Conservation (phyloP, 2,329 filamentous ascomycete species). For the Diaporthe nobilis region DNA sequence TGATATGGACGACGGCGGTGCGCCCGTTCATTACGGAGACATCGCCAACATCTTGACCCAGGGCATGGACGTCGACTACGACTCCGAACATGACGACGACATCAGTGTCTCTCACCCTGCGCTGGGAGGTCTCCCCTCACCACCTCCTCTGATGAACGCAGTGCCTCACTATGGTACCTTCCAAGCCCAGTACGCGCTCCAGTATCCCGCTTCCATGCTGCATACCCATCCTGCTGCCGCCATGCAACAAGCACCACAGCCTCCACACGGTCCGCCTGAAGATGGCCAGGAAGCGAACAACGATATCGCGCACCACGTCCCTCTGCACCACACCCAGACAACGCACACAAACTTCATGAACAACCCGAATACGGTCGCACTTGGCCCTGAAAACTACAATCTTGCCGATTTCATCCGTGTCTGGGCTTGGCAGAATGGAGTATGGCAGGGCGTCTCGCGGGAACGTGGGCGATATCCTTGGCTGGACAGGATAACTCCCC, state of each 20-base stretch:
- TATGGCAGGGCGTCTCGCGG: conserved; percentile 45
- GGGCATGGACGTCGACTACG: conserved; percentile 45
- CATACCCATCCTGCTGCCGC: neutral
- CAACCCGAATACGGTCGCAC: conserved; percentile 52
- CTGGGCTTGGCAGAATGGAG: conserved; percentile 59
- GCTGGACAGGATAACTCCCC: conserved; percentile 50
- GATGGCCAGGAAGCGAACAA: conserved; percentile 19
- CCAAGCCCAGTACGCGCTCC: conserved; percentile 19
- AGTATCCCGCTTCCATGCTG: conserved; percentile 5
- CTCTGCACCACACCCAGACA: conserved; percentile 31
- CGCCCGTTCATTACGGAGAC: conserved; percentile 44
- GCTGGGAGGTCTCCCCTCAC: neutral
- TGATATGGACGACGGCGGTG: conserved; percentile 46
- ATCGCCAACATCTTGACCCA: conserved; percentile 43
- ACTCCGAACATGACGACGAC: conserved; percentile 34
- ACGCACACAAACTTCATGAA: conserved; percentile 51
- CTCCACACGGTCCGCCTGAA: conserved; percentile 10
- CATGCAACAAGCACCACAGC: conserved; percentile 30
- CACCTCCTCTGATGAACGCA: conserved; percentile 31
- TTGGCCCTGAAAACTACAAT: conserved; percentile 65
- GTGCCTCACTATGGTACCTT: conserved; percentile 21
- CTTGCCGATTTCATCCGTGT: conserved; percentile 64
- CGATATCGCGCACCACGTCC: conserved; percentile 22
- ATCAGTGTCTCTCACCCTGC: conserved; percentile 20
- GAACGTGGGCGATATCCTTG: conserved; percentile 51